phyloP scores from a whole-genome alignment of 179 eudicot genomes.

The Corrigiola litoralis region DNA sequence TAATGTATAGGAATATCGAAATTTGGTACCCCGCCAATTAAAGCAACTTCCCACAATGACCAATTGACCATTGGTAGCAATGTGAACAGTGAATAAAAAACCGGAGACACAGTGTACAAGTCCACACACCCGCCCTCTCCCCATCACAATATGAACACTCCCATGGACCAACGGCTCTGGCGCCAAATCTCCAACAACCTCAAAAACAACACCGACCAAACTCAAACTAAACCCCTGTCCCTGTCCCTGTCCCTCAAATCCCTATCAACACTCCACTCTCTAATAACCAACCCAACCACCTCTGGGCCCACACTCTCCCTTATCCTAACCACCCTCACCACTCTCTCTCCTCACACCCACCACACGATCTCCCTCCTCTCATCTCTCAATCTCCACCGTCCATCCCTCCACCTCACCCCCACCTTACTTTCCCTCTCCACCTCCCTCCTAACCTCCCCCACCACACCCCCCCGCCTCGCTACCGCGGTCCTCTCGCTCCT shows the following conservation, averaged over 20 bases:
- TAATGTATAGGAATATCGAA: too few relatives aligned
- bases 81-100: too few relatives aligned
- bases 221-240: background rate
- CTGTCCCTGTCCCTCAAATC: slow-evolving; percentile 22
- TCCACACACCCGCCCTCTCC: too few relatives aligned
- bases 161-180: slow-evolving; percentile 40
- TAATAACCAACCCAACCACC: slow-evolving; percentile 50
- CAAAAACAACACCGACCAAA: background rate
- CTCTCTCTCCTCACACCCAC: slow-evolving; percentile 19
- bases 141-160: too few relatives aligned
- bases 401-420: slow-evolving; percentile 25
- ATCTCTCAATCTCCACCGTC: slow-evolving; percentile 34
- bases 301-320: slow-evolving; percentile 42
- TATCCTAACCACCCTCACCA: slow-evolving; percentile 39
- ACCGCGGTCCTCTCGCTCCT: slow-evolving; percentile 42
- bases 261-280: slow-evolving; percentile 36
- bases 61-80: too few relatives aligned
- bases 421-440: slow-evolving; percentile 21
- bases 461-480: slow-evolving; percentile 29
- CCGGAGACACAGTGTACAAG: too few relatives aligned
- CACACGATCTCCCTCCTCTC: slow-evolving; percentile 53
- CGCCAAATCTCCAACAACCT: slow-evolving; percentile 19
- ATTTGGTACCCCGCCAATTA: too few relatives aligned
- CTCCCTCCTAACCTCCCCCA: slow-evolving; percentile 22
- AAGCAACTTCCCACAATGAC: too few relatives aligned